A percentile compares a stretch with the other conserved stretches of the same genome.
phyloP scores from a whole-genome alignment of 1,284 basidiomycete species.

The Ceraceosorus guamensis region DNA sequence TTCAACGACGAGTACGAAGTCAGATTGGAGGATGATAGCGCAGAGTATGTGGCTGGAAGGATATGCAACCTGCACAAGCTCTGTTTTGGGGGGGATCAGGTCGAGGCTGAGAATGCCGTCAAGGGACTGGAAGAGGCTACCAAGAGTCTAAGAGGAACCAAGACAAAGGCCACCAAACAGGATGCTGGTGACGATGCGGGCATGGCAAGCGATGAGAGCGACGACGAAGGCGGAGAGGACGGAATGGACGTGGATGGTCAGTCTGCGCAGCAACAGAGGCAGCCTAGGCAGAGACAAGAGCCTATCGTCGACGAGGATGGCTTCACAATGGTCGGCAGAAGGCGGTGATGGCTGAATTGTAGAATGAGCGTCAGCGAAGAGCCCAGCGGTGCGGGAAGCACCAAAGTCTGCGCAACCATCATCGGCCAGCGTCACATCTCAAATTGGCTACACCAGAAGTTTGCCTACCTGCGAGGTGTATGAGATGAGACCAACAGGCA shows the following conservation, averaged over 20 bases:
- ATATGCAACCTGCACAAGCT: constrained; percentile 26
- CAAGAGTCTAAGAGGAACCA: constrained; percentile 22
- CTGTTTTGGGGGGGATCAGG: constrained; percentile 2
- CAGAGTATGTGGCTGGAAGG: constrained; percentile 31
- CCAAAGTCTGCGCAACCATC: too few relatives aligned
- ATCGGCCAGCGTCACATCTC: too few relatives aligned
- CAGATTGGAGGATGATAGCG: constrained; percentile 37
- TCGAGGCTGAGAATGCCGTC: constrained; percentile 19
- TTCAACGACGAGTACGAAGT: constrained; percentile 42
- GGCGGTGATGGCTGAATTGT: background rate
- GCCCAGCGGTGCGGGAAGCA: too few relatives aligned
- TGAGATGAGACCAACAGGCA: too few relatives aligned
- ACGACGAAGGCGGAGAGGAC: constrained; percentile 8
- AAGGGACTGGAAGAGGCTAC: constrained; percentile 27
- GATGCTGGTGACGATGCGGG: constrained; percentile 19
- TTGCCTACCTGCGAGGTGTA: too few relatives aligned
- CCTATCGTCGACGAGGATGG: constrained; percentile 38
- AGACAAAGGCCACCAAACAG: constrained; percentile 13
- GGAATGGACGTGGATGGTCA: constrained; percentile 9
- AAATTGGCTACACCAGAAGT: too few relatives aligned
- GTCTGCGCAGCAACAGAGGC: constrained; percentile 14
- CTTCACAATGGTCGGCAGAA: constrained; percentile 34
- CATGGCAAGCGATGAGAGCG: constrained; percentile 10
- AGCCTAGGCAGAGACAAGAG: constrained; percentile 13
- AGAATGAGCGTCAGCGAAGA: too few relatives aligned